phyloP scores from a whole-genome alignment of 768 basidiomycete genomes.

The Xanthoconium purpureum region DNA sequence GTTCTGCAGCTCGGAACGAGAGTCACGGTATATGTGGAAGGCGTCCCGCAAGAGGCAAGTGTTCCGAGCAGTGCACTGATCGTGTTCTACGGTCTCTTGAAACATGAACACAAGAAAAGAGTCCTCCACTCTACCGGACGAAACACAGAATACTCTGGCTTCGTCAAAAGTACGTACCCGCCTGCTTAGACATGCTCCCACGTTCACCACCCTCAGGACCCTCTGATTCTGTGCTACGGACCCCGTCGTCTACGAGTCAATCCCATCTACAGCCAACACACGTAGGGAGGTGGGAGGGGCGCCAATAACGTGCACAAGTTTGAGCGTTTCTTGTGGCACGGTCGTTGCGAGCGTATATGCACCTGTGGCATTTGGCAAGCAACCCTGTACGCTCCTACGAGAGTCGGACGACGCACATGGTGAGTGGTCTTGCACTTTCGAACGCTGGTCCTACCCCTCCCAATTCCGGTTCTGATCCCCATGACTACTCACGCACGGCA shows the following conservation, averaged over 20 bases:
- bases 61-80: conserved; percentile 44
- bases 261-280: conserved; percentile 91
- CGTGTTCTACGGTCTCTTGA: conserved; percentile 75
- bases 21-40: conserved; percentile 72
- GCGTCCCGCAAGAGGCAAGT: conserved; percentile 63
- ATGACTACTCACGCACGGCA: conserved; percentile 22
- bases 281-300: conserved; percentile 84
- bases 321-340: conserved; percentile 85
- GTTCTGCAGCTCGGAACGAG: conserved; percentile 67
- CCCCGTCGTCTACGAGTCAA: conserved; percentile 81
- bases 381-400: conserved; percentile 71
- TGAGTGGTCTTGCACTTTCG: background rate
- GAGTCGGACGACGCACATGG: conserved; percentile 69
- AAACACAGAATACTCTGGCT: conserved; percentile 89
- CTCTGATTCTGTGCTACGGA: conserved; percentile 84
- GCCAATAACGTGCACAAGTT: conserved; percentile 98
- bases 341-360: conserved; percentile 86
- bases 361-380: conserved; percentile 81
- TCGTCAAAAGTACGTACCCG: conserved; percentile 73
- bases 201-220: conserved; percentile 53
- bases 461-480: no score
- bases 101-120: conserved; percentile 95
- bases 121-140: conserved; percentile 89
- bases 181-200: background rate
- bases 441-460: background rate